A percentile compares a stretch with the other conserved stretches of the same genome.
phyloP scores from a whole-genome alignment of 1,284 basidiomycete species.

The Cryptococcus hybrid region DNA sequence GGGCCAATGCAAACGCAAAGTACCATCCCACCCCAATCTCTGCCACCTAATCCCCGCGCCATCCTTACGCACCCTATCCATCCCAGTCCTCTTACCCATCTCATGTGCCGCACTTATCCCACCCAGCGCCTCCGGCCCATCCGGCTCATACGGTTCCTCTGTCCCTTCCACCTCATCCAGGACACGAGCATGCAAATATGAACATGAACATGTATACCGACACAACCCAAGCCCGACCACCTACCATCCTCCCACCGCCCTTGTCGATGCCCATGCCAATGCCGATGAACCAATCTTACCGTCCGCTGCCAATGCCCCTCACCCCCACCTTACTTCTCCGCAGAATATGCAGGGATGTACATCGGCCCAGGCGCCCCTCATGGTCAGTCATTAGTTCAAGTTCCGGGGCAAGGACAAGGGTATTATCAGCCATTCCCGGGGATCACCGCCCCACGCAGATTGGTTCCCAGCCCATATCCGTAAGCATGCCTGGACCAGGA shows the following conservation, averaged over 20 bases:
- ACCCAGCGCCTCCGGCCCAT: not conserved
- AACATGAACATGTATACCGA: no score
- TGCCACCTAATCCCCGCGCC: not conserved
- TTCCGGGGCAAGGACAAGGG: not conserved
- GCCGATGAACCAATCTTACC: no score
- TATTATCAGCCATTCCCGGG: not conserved
- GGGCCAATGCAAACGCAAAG: not conserved
- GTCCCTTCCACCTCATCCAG: not conserved
- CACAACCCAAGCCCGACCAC: no score
- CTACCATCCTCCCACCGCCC: no score
- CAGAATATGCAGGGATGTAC: no score
- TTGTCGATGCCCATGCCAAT: no score
- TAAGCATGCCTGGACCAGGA: not conserved
- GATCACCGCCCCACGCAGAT: not conserved
- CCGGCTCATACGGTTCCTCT: not conserved
- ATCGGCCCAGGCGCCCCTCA: no score
- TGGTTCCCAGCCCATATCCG: not conserved
- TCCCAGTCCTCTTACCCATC: not conserved
- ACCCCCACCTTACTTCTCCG: no score
- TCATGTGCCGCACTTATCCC: not conserved
- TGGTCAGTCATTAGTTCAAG: not conserved
- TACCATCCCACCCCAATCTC: not conserved
- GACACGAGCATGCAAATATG: not conserved
- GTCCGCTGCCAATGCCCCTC: no score
- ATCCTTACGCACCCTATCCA: not conserved